Conservation (phyloP, 139 green algal species). For the Yamagishiella unicocca region DNA sequence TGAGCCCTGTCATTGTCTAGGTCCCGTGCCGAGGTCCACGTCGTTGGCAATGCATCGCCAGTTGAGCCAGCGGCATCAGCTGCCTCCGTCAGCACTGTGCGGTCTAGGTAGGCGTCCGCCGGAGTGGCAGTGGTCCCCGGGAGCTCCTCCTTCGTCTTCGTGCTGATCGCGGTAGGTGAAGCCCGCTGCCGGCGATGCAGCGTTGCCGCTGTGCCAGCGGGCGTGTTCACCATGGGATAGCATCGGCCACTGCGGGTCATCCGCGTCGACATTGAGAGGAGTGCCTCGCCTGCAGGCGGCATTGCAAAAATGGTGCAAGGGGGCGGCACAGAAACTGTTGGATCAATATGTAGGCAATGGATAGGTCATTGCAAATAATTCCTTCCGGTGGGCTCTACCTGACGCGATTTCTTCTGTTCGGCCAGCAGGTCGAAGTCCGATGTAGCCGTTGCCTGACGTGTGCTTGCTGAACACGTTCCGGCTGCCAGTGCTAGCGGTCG, state of each 20-base stretch:
- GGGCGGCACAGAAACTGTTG: no score
- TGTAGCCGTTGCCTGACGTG: neutral
- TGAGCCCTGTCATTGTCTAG: no score
- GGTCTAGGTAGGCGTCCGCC: no score
- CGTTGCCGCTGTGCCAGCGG: neutral
- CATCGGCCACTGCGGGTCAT: conserved; percentile 34
- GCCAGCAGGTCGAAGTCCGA: neutral
- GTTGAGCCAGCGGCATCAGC: no score
- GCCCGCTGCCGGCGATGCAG: neutral
- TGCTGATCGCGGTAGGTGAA: neutral
- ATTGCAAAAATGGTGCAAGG: no score
- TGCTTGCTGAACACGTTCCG: neutral
- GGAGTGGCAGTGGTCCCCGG: neutral
- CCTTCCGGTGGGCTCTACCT: neutral
- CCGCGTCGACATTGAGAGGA: neutral
- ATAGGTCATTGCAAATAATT: no score
- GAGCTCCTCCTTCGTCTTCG: neutral
- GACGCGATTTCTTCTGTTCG: neutral
- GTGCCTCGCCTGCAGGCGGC: conserved; percentile 6
- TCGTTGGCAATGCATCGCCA: no score
- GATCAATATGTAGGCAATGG: no score
- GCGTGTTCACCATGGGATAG: neutral
- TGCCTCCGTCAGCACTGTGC: no score
- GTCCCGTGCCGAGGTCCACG: no score
- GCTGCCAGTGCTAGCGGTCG: neutral